phyloP scores from a whole-genome alignment of 2,329 filamentous ascomycete genomes.

The Aspergillus latus region DNA sequence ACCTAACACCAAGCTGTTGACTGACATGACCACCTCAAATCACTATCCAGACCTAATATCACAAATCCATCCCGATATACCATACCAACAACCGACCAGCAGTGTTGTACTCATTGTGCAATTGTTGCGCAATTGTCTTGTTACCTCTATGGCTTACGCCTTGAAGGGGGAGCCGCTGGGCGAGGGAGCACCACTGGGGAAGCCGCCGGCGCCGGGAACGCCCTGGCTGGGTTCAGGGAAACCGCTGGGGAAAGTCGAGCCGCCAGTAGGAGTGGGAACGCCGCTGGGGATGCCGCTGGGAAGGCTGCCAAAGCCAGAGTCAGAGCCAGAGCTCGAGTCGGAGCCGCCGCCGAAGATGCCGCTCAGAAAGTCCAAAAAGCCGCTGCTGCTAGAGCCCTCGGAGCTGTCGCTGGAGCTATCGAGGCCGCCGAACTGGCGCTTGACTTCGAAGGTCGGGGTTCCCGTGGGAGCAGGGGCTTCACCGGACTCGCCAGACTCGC shows the following conservation, averaged over 20 bases:
- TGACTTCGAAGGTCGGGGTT: background rate
- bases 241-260: slow-evolving; percentile 1
- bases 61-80: background rate
- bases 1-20: background rate
- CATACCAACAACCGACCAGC: slow-evolving; percentile 6
- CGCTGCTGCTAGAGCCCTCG: background rate
- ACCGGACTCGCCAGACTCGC: too few species aligned
- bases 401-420: background rate
- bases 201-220: background rate
- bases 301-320: too few species aligned
- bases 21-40: background rate
- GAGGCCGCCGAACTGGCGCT: background rate
- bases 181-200: background rate
- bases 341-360: background rate
- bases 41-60: background rate
- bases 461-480: background rate
- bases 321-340: background rate
- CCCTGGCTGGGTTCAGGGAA: background rate
- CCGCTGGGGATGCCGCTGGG: background rate
- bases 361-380: background rate
- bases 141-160: background rate
- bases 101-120: slow-evolving; percentile 2
- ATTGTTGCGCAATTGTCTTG: background rate
- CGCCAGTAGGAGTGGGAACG: background rate
- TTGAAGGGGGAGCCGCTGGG: background rate